phyloP scores from a whole-genome alignment of 2,329 filamentous ascomycete species.

The Esteya vermicola region DNA sequence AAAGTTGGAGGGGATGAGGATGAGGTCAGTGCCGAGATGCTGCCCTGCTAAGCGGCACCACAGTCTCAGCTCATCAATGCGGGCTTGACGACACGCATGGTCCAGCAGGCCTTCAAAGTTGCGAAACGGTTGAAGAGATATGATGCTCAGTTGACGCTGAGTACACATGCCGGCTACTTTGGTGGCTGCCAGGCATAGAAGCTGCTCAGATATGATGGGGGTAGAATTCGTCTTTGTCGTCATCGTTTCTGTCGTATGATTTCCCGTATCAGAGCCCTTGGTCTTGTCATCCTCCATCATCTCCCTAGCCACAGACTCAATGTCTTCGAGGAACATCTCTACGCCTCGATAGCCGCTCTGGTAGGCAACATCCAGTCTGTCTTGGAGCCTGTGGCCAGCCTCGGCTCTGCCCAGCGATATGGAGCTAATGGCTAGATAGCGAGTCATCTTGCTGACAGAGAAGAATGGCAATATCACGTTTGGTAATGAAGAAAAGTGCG shows the following conservation, averaged over 20 bases:
- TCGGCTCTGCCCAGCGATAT: conserved; percentile 8
- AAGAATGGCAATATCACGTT: too few relatives aligned
- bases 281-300: conserved; percentile 5
- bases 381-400: conserved; percentile 8
- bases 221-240: too few relatives aligned
- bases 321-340: conserved; percentile 50
- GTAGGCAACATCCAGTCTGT: conserved; percentile 6
- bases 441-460: neutral
- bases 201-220: too few relatives aligned
- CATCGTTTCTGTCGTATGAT: too few relatives aligned
- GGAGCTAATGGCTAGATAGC: conserved; percentile 10
- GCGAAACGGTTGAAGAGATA: conserved; percentile 48
- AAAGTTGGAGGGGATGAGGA: conserved; percentile 48
- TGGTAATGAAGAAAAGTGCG: too few relatives aligned
- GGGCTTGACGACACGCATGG: conserved; percentile 27
- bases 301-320: conserved; percentile 31
- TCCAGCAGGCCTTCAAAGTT: conserved; percentile 48
- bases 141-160: conserved; percentile 27
- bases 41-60: conserved; percentile 44
- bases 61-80: conserved; percentile 38
- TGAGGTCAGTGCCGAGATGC: conserved; percentile 44
- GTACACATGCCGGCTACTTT: conserved; percentile 30
- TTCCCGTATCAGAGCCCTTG: neutral
- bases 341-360: conserved; percentile 34
- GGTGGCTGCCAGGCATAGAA: conserved; percentile 29